phyloP scores from a whole-genome alignment of 2,329 filamentous ascomycete species.

The Phyllosticta citribraziliensis region DNA sequence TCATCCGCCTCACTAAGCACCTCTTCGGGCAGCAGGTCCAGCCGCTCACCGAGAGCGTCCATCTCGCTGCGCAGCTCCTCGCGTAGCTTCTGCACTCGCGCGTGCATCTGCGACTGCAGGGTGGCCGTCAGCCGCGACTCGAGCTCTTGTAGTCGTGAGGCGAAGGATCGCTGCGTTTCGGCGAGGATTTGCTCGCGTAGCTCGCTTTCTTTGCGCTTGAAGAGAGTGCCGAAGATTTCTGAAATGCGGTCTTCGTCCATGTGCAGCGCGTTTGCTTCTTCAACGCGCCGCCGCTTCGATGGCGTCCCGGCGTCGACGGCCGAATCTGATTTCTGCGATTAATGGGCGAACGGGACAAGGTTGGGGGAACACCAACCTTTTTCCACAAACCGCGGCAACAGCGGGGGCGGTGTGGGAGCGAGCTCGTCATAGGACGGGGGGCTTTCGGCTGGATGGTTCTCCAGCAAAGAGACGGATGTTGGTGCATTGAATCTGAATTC shows the following conservation, averaged over 20 bases:
- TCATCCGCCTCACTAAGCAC: background rate
- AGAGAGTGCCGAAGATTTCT: background rate
- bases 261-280: background rate
- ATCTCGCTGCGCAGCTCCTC: background rate
- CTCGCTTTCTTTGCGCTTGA: background rate
- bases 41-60: background rate
- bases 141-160: background rate
- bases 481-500: background rate
- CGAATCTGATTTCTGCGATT: background rate
- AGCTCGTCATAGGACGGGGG: slow-evolving; percentile 3
- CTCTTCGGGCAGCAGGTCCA: background rate
- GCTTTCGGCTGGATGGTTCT: background rate
- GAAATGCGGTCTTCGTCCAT: background rate
- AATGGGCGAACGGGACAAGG: background rate
- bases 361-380: background rate
- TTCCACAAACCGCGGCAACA: background rate
- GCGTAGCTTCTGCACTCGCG: background rate
- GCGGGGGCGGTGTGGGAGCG: background rate
- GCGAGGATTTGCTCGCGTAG: background rate
- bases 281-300: background rate
- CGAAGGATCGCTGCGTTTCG: background rate
- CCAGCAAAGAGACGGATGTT: background rate
- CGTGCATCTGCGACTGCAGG: background rate
- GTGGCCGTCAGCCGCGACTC: background rate
- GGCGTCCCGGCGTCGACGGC: background rate